These are phyloP conservation scores for Vanrija pseudolonga DNA, from an alignment of 1,284 basidiomycete genomes.

Conservation along the genomic window DNA sequence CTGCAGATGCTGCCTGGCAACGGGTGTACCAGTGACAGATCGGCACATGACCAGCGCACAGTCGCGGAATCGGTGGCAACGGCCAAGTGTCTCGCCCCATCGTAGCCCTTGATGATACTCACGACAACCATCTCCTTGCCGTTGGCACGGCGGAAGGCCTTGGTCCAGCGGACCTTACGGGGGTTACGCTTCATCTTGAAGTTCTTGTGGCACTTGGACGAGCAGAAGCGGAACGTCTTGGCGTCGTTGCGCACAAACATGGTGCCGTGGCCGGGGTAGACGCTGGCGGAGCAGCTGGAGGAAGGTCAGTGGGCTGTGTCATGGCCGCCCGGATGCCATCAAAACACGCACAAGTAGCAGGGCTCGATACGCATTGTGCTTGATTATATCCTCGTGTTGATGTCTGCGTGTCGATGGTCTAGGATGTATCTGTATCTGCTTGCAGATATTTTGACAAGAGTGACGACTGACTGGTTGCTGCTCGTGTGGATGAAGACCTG, in stretches of 20 bases:
- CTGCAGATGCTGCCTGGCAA: background rate
- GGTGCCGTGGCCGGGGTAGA: constrained; percentile 92
- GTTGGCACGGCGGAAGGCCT: constrained; percentile 97
- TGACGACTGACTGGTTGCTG: background rate
- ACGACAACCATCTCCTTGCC: constrained; percentile 99
- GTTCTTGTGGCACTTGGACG: constrained; percentile 98
- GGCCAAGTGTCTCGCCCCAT: background rate
- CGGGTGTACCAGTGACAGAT: too few species aligned
- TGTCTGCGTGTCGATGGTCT: background rate
- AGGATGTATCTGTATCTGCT: too few species aligned
- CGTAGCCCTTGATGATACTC: constrained; percentile 40
- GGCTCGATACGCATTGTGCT: constrained; percentile 71
- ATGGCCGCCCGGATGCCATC: too few species aligned
- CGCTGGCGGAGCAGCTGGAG: constrained; percentile 71
- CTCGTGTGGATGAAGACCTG: background rate
- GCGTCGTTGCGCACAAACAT: constrained; percentile 96
- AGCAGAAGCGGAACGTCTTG: constrained; percentile 94
- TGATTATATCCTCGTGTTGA: background rate
- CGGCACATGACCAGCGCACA: background rate
- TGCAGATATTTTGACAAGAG: background rate
- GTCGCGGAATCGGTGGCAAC: background rate
- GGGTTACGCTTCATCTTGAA: constrained; percentile 99
- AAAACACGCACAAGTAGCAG: constrained; percentile 61
- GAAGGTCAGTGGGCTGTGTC: too few species aligned
- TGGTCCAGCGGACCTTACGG: constrained; percentile 98